Percentiles rank a stretch among this genome's conserved stretches.
Evolutionary conservation across 495 filamentous ascomycete species (phyloP).

Genomic region (Pseudevernia furfuracea): DNA sequence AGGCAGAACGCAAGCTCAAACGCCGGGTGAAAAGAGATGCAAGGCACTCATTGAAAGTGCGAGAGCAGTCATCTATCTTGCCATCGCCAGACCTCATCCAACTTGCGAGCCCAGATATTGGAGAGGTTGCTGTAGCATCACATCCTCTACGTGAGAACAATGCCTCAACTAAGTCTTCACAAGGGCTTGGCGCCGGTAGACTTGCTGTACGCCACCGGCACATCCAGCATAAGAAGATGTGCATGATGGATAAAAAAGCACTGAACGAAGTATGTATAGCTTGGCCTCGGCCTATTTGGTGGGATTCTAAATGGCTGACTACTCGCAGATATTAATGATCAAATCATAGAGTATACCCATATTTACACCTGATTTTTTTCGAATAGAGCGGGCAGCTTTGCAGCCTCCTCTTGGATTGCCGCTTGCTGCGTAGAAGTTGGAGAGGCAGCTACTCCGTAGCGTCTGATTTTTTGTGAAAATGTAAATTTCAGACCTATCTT

Average conservation of each 20-base stretch:
- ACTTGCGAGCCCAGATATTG: neutral
- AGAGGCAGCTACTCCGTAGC: neutral
- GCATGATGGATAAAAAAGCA: conserved; percentile 60
- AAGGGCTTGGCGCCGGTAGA: conserved; percentile 35
- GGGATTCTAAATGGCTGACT: conserved; percentile 31
- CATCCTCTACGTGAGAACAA: neutral
- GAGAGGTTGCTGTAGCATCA: neutral
- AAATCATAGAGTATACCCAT: conserved; percentile 35
- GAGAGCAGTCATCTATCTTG: conserved; percentile 23
- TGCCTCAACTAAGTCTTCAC: neutral
- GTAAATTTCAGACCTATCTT: no score
- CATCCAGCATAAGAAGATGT: conserved; percentile 72
- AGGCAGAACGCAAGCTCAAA: conserved; percentile 40
- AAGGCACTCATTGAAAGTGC: conserved; percentile 38
- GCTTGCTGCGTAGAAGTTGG: neutral
- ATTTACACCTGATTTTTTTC: neutral
- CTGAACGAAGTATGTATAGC: conserved; percentile 59
- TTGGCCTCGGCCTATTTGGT: conserved; percentile 7
- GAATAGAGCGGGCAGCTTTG: neutral
- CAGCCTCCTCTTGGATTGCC: no score
- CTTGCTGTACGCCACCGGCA: conserved; percentile 61
- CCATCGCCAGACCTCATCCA: conserved; percentile 1
- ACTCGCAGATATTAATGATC: conserved; percentile 63
- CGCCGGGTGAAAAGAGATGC: conserved; percentile 38
- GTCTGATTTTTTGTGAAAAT: neutral